These are phyloP conservation scores for Podospora anserina DNA, from an alignment of 495 filamentous ascomycete genomes.

Conservation along the genomic window DNA sequence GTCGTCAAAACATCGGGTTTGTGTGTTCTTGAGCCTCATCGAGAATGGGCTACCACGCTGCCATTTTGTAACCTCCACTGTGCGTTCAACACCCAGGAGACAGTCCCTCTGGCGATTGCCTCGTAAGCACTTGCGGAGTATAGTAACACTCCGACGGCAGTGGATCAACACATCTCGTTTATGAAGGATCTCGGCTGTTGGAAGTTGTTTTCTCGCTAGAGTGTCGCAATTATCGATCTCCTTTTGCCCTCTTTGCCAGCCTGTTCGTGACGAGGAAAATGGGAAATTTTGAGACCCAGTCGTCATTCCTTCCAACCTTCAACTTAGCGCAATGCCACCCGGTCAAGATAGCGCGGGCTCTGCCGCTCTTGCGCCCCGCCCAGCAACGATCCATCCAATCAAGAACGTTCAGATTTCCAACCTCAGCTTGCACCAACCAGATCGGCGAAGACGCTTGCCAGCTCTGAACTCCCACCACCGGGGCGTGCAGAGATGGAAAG, in stretches of 20 bases:
- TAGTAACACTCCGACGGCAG: not conserved
- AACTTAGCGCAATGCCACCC: not conserved
- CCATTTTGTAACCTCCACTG: not conserved
- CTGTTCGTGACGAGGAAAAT: not conserved
- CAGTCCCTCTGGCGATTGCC: not conserved
- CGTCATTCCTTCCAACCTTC: constrained; percentile 4
- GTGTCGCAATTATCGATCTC: not conserved
- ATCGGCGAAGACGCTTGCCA: not conserved
- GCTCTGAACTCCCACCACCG: not conserved
- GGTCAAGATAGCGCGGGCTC: constrained; percentile 5
- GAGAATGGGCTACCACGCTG: not conserved
- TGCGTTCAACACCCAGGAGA: not conserved
- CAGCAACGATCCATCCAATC: not conserved
- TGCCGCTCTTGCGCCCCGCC: constrained; percentile 1
- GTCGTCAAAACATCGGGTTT: not conserved
- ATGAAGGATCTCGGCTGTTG: constrained; percentile 1
- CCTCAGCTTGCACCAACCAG: constrained; percentile 3
- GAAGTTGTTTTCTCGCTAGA: not conserved
- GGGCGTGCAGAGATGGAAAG: not conserved
- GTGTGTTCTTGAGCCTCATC: not conserved
- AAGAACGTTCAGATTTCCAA: not conserved
- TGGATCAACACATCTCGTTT: constrained; percentile 1
- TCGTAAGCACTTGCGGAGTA: not conserved
- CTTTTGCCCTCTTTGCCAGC: not conserved
- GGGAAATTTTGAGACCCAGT: not conserved